Percentiles rank a stretch among this genome's conserved stretches.
Conservation (phyloP, 2,329 filamentous ascomycete species). For the Sclerotinia glacialis region DNA sequence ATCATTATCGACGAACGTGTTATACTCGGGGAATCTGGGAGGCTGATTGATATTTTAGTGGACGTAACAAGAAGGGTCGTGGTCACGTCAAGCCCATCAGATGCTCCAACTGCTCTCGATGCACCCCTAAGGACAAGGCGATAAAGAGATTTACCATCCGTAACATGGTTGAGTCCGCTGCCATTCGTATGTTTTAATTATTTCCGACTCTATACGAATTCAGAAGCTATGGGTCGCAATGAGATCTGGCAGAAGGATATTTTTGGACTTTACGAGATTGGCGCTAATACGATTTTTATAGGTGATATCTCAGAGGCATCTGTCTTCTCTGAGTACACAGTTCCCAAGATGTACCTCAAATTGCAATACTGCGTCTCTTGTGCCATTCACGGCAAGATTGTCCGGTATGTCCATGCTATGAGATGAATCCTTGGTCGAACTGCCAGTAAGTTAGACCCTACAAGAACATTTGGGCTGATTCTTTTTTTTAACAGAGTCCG, state of each 20-base stretch:
- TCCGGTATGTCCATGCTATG: slow-evolving; percentile 77
- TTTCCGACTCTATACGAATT: slow-evolving; percentile 17
- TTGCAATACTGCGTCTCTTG: slow-evolving; percentile 99
- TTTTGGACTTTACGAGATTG: background rate
- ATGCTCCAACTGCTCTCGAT: slow-evolving; percentile 80
- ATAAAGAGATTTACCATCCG: slow-evolving; percentile 99
- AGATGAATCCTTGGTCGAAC: slow-evolving; percentile 61
- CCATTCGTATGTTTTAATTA: slow-evolving; percentile 77
- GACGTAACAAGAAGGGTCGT: slow-evolving; percentile 99
- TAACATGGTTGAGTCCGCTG: slow-evolving; percentile 99
- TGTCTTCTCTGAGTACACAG: slow-evolving; percentile 98
- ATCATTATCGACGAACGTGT: too few relatives aligned
- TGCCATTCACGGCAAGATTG: slow-evolving; percentile 99
- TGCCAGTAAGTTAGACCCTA: slow-evolving; percentile 39
- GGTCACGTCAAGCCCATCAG: slow-evolving; percentile 99
- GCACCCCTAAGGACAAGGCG: slow-evolving; percentile 87
- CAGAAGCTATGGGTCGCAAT: background rate
- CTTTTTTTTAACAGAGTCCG: slow-evolving; percentile 69
- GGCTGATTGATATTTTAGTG: slow-evolving; percentile 52
- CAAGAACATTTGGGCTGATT: slow-evolving; percentile 45
- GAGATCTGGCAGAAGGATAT: background rate
- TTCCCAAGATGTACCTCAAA: slow-evolving; percentile 99
- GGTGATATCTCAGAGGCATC: slow-evolving; percentile 99
- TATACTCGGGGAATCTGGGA: background rate
- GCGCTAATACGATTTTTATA: slow-evolving; percentile 43